These are phyloP conservation scores for Colletotrichum siamense DNA, from an alignment of 2,329 filamentous ascomycete genomes.

Conservation along the genomic window DNA sequence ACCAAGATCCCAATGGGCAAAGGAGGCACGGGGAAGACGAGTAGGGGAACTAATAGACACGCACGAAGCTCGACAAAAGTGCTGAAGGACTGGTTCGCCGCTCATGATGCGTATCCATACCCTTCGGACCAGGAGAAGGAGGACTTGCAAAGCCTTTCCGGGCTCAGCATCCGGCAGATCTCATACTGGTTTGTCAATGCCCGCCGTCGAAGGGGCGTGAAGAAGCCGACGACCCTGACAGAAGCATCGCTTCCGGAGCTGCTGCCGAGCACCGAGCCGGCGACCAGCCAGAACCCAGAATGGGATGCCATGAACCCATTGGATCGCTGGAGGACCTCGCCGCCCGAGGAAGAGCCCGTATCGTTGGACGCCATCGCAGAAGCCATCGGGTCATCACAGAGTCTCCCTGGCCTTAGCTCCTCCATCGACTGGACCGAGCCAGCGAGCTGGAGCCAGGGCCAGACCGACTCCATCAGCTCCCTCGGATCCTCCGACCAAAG, in stretches of 20 bases:
- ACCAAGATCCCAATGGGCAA: too few relatives aligned
- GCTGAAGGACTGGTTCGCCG: not conserved
- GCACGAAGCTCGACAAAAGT: not conserved
- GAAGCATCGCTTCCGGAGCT: not conserved
- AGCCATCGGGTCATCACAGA: not conserved
- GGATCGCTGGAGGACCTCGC: not conserved
- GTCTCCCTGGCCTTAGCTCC: not conserved
- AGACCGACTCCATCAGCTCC: not conserved
- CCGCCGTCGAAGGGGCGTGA: not conserved
- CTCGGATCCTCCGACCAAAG: not conserved
- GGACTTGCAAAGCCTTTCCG: not conserved
- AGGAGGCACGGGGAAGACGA: not conserved
- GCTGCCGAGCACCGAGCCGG: not conserved
- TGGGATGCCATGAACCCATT: not conserved
- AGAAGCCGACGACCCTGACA: accelerated
- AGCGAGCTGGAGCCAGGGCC: not conserved
- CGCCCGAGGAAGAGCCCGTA: not conserved
- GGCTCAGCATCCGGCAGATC: not conserved
- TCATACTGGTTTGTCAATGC: not conserved
- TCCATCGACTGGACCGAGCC: not conserved
- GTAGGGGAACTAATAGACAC: accelerated
- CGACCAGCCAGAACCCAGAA: not conserved
- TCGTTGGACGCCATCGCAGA: not conserved
- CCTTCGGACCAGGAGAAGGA: not conserved
- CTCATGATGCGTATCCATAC: not conserved